phyloP scores from a whole-genome alignment of 768 basidiomycete species.

The Phylloporus sp. region DNA sequence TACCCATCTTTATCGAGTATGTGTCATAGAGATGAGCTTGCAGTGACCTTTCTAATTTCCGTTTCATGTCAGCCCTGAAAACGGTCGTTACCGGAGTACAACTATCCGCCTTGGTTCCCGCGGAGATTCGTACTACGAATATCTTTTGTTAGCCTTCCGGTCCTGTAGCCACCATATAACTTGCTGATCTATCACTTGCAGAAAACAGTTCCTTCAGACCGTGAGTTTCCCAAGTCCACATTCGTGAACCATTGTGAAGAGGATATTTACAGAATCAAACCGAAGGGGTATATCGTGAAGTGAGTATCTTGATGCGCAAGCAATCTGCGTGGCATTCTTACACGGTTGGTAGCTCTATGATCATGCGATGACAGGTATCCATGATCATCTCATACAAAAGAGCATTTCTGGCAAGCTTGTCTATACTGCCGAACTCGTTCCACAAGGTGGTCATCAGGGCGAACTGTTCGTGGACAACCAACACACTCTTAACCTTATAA shows the following conservation, averaged over 20 bases:
- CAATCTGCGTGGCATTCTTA: background rate
- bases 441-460: constrained; percentile 38
- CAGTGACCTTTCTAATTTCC: constrained; percentile 9
- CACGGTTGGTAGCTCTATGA: constrained; percentile 72
- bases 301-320: constrained; percentile 28
- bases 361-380: constrained; percentile 77
- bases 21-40: constrained; percentile 16
- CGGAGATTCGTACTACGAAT: constrained; percentile 94
- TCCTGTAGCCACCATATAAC: background rate
- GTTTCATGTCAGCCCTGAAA: constrained; percentile 36
- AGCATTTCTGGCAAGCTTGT: constrained; percentile 55
- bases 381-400: constrained; percentile 64
- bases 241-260: background rate
- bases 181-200: constrained; percentile 8
- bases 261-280: constrained; percentile 50
- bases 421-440: constrained; percentile 80
- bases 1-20: constrained; percentile 81
- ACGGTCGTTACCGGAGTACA: constrained; percentile 54
- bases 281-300: constrained; percentile 73
- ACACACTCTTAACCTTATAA: background rate
- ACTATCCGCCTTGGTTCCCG: constrained; percentile 87
- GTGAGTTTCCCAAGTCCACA: constrained; percentile 15
- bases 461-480: constrained; percentile 31
- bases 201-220: constrained; percentile 32
- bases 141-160: constrained; percentile 55